Base-by-base conservation (phyloP, 2,329 filamentous ascomycete genomes). In the Gnomoniopsis smithogilvyi region DNA sequence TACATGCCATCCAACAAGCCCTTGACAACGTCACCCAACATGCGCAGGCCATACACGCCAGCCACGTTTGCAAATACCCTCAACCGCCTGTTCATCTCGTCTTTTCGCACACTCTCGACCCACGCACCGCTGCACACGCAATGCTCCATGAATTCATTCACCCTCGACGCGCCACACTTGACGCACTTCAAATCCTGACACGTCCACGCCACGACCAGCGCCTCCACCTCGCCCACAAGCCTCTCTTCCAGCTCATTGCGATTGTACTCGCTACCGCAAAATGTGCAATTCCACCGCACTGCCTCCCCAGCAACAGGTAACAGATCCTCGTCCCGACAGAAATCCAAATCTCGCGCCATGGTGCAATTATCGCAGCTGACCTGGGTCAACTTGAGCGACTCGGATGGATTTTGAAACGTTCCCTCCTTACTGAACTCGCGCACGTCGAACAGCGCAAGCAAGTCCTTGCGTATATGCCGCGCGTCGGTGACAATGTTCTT, bases 141-240 rank as follows among this genome's bases (percentile, higher is more conserved):
- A 73, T 98, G 93, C 72, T 97, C 94, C 87, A 95, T 92, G 67
- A 98, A 96, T 68, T 97, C 94, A 71, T 96, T 98, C 45, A 91
- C 81, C 69, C 92, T 80, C 43, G 96, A 74, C 66, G 91, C 91
- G 34, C 82, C 85, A 71, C 87, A 90, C 60, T 82, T 80, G 33
- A 68, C 70, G 65, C 95, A 99, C 74, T 92, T 92, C 59, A 98
- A 75, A 72, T 99, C 95, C 76, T 98, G 94, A 36, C 88, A 91
- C 63, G 86, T 82, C 93, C 96, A 99, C 67, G 89, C 86, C 26
- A 91, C 82, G 8, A 91, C 79, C 69, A 89, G 76, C 22, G 84
- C 85, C 72, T 97, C 87, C 19, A 97, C 88, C 58, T 89, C 82
- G 0, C 81, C 84, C 46, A 99, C 83, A 61, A 99, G 78, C 48